Percentiles rank a stretch among this genome's conserved stretches.
Evolutionary conservation across 2,329 filamentous ascomycete genomes (phyloP).

Genomic region (Ophiostoma piceae): DNA sequence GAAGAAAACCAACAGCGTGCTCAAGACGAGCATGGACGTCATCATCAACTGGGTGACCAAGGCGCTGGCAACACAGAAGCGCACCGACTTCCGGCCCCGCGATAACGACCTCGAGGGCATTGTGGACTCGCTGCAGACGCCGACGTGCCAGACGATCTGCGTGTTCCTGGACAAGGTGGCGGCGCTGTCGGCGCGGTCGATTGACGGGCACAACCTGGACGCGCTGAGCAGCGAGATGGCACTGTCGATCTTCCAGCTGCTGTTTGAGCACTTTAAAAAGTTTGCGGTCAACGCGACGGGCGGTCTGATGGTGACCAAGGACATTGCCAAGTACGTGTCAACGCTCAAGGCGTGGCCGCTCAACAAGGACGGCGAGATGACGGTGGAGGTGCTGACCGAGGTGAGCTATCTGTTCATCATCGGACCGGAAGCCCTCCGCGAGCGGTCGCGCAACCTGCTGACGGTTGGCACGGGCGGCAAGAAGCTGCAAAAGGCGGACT

Average conservation of each 20-base stretch:
- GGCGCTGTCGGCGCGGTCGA: constrained; percentile 56
- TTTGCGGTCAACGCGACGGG: constrained; percentile 91
- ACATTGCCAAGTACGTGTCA: constrained; percentile 88
- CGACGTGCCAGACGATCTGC: constrained; percentile 75
- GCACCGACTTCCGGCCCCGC: constrained; percentile 82
- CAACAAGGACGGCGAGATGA: constrained; percentile 59
- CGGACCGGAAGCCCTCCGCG: constrained; percentile 68
- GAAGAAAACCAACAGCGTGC: constrained; percentile 65
- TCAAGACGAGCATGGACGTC: constrained; percentile 57
- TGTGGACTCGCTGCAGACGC: constrained; percentile 75
- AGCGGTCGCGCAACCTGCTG: constrained; percentile 58
- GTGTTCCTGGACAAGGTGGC: constrained; percentile 70
- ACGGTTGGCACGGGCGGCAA: constrained; percentile 41
- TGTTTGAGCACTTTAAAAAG: constrained; percentile 91
- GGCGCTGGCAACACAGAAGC: constrained; percentile 71
- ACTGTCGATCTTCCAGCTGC: constrained; percentile 65
- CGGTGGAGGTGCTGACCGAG: constrained; percentile 82
- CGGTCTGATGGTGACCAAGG: constrained; percentile 90
- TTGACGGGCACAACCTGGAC: constrained; percentile 79
- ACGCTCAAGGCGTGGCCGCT: constrained; percentile 79
- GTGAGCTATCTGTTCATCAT: constrained; percentile 96
- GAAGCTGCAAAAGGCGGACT: constrained; percentile 60
- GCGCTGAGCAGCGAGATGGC: constrained; percentile 80
- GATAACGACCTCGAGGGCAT: constrained; percentile 62
- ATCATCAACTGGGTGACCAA: constrained; percentile 70